A percentile compares a stretch with the other conserved stretches of the same genome.
These are phyloP conservation scores for Schizothecium vesticola DNA, from an alignment of 495 filamentous ascomycete species.

Conservation along the genomic window DNA sequence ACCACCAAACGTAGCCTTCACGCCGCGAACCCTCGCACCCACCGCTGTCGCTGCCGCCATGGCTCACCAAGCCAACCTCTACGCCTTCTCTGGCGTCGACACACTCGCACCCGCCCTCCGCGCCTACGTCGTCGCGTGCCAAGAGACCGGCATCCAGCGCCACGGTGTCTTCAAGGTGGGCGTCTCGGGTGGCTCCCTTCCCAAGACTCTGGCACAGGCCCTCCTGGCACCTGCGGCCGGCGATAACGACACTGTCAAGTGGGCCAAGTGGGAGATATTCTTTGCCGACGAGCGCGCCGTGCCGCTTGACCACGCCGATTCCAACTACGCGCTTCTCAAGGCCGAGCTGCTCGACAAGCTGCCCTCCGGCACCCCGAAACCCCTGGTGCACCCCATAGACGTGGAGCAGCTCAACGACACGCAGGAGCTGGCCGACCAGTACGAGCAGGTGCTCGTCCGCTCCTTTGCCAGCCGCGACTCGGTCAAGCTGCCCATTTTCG, in stretches of 20 bases:
- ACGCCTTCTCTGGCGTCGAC: slow-evolving; percentile 64
- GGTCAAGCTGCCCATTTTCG: slow-evolving; percentile 89
- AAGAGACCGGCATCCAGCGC: slow-evolving; percentile 70
- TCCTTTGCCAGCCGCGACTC: slow-evolving; percentile 80
- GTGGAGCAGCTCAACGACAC: slow-evolving; percentile 65
- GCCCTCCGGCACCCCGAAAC: slow-evolving; percentile 56
- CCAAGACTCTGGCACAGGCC: slow-evolving; percentile 72
- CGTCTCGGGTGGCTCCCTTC: slow-evolving; percentile 91
- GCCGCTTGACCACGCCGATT: slow-evolving; percentile 83
- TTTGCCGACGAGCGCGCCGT: slow-evolving; percentile 97
- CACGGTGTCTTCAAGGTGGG: slow-evolving; percentile 84
- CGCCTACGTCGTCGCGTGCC: slow-evolving; percentile 70
- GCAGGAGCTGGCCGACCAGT: slow-evolving; percentile 88
- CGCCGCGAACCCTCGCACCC: neutral
- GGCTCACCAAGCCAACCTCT: slow-evolving; percentile 77
- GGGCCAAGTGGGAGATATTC: slow-evolving; percentile 93
- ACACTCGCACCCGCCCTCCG: slow-evolving; percentile 69
- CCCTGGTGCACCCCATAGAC: slow-evolving; percentile 75
- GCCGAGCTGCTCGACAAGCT: slow-evolving; percentile 83
- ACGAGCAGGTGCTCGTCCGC: slow-evolving; percentile 81
- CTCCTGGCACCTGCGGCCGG: slow-evolving; percentile 62
- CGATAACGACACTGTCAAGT: slow-evolving; percentile 61
- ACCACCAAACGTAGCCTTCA: neutral
- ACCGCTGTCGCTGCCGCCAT: slow-evolving; percentile 38
- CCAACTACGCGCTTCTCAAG: slow-evolving; percentile 88